Evolutionary conservation across 225 moss, liverwort and hornwort species (phyloP).

Genomic region (Straminergon stramineum): DNA sequence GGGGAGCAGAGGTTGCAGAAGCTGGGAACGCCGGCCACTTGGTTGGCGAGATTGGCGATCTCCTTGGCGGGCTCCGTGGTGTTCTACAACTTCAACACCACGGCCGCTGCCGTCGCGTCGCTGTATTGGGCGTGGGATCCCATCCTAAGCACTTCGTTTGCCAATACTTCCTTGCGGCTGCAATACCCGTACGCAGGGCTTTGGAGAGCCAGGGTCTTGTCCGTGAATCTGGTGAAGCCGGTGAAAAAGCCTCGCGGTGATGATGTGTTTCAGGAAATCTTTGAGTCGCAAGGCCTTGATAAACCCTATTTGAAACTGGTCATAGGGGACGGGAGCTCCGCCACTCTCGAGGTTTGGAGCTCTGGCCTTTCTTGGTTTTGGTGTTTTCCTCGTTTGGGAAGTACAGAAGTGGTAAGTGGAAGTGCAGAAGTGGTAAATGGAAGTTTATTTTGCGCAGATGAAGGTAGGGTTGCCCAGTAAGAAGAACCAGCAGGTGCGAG

Average conservation of each 20-base stretch:
- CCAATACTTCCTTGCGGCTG: conserved; percentile 56
- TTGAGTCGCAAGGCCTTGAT: conserved; percentile 28
- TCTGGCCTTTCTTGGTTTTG: background rate
- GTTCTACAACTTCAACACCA: conserved; percentile 53
- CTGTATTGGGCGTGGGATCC: conserved; percentile 97
- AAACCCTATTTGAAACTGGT: conserved; percentile 42
- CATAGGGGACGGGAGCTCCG: conserved; percentile 74
- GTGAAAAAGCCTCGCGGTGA: conserved; percentile 13
- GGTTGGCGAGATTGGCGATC: conserved; percentile 55
- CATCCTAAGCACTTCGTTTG: conserved; percentile 52
- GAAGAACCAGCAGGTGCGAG: conserved; percentile 51
- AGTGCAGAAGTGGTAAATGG: background rate
- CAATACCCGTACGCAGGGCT: conserved; percentile 84
- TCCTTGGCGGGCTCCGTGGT: conserved; percentile 55
- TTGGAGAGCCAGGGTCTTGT: conserved; percentile 65
- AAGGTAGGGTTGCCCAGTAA: conserved; percentile 55
- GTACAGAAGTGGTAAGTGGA: background rate
- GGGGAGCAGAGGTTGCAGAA: conserved; percentile 56
- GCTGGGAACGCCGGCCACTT: conserved; percentile 54
- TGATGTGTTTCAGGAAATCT: conserved; percentile 41
- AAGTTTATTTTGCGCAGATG: conserved; percentile 43
- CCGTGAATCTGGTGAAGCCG: conserved; percentile 32
- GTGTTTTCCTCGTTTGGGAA: background rate
- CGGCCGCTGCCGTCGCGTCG: conserved; percentile 62
- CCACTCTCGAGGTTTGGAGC: conserved; percentile 51